phyloP scores from a whole-genome alignment of 2,329 filamentous ascomycete species.

The Chaetomium strumarium region DNA sequence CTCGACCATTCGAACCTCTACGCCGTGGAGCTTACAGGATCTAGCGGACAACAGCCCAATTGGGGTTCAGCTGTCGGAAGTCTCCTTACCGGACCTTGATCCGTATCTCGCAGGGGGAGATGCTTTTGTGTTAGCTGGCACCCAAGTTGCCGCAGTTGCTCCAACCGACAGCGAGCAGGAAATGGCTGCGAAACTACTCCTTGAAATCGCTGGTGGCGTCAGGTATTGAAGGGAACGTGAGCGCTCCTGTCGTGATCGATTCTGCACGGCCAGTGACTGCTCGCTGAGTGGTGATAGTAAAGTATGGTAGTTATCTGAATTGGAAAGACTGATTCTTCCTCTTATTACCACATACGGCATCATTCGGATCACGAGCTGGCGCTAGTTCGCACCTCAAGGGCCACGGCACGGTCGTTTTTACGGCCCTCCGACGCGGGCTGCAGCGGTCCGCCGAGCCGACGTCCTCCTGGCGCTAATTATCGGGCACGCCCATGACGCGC shows the following conservation, averaged over 20 bases:
- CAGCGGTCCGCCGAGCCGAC: no score
- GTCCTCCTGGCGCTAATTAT: no score
- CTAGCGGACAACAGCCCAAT: background rate
- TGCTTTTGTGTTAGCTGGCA: background rate
- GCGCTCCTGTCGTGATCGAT: no score
- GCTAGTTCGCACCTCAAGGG: no score
- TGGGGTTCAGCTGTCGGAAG: conserved; percentile 1
- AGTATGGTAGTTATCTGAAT: background rate
- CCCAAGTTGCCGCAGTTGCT: conserved; percentile 1
- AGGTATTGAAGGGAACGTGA: no score
- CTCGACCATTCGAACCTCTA: background rate
- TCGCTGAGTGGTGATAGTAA: background rate
- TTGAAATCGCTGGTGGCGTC: conserved; percentile 1
- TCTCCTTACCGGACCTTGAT: background rate
- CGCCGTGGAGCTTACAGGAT: background rate
- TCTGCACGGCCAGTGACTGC: background rate
- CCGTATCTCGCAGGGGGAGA: background rate
- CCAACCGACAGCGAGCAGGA: conserved; percentile 1
- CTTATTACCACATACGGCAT: background rate
- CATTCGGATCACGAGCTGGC: no score
- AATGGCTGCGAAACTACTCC: conserved; percentile 1
- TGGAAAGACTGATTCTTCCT: background rate
- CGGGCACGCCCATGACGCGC: no score
- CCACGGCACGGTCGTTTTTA: no score
- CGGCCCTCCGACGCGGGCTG: no score